Percentiles rank a stretch among this genome's conserved stretches.
Evolutionary conservation across 345 rosid species (phyloP).

Genomic region (Isatis tinctoria): DNA sequence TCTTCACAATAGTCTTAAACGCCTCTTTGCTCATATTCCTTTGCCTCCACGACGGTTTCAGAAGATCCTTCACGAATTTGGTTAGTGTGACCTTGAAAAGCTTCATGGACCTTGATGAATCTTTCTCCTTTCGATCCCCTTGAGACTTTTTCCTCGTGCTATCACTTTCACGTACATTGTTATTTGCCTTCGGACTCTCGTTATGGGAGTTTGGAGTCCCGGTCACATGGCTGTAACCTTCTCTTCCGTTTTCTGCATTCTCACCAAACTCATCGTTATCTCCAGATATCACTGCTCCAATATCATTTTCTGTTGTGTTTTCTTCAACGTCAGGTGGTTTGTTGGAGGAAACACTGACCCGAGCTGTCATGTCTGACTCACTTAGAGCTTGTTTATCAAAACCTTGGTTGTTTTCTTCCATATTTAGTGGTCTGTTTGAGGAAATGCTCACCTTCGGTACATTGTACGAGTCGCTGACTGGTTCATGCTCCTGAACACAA

Average conservation of each 20-base stretch:
- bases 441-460: slow-evolving; percentile 26
- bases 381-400: slow-evolving; percentile 40
- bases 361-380: slow-evolving; percentile 19
- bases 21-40: slow-evolving; percentile 98
- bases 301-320: slow-evolving; percentile 43
- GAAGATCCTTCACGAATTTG: slow-evolving; percentile 84
- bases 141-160: slow-evolving; percentile 29
- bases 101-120: slow-evolving; percentile 55
- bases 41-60: slow-evolving; percentile 89
- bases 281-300: slow-evolving; percentile 34
- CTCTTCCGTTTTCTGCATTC: slow-evolving; percentile 62
- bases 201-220: slow-evolving; percentile 43
- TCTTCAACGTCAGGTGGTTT: slow-evolving; percentile 57
- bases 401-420: slow-evolving; percentile 54
- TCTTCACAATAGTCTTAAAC: slow-evolving; percentile 87
- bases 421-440: slow-evolving; percentile 47
- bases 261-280: slow-evolving; percentile 69
- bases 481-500: slow-evolving; percentile 41
- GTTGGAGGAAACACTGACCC: slow-evolving; percentile 41
- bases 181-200: slow-evolving; percentile 28
- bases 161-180: slow-evolving; percentile 51
- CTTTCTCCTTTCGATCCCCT: slow-evolving; percentile 32
- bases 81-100: slow-evolving; percentile 75
- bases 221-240: slow-evolving; percentile 48
- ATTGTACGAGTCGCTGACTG: slow-evolving; percentile 34